Evolutionary conservation across 768 basidiomycete species (phyloP), one percentile per base, ranked within the genome.

Genomic region (Candolleomyces efflorescens): DNA sequence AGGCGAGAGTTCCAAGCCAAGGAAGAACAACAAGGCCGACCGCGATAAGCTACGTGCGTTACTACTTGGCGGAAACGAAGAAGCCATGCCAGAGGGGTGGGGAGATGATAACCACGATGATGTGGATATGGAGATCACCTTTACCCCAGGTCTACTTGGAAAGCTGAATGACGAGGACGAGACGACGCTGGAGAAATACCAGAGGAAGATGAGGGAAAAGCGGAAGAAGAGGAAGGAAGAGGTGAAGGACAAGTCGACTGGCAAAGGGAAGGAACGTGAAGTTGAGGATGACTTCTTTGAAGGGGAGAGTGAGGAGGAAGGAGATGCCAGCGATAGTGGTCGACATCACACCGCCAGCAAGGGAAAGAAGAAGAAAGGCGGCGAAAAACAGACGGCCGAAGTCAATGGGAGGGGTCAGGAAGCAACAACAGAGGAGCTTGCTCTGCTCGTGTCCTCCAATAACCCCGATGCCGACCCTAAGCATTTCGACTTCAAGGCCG

Each of bases 101-200:
- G 74, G 75, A 23, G 73, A 71, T 2, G 76, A 70, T 15, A 73
- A 69, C 41, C 74, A 68, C 18, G 74, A 71, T 41, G 77, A 87
- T 63, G 80, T 86, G 9, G 92, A 94, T 57, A 90, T 99, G 90
- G 89, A 98, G 73, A 89, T 99, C 66, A 98, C 96, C 0, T 98
- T 99, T 70, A 86, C 83, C 15, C 92, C 97, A 2, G 96, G 87
- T 4, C 74, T 98, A 39, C 85, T 78, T 57, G 82, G 77, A 50
- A 68, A 71, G 60, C 80, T 77, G 62, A 75, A 69, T 18, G 76
- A 75, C 15, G 78, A 79, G 53, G 82, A 91, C n/a, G 88, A 96
- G 75, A 98, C 90, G 4, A 91, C 93, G 1, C 71, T 98, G 36
- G 93, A 95, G 67, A 85, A 75, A 65, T 99, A 99, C 71, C 87